phyloP scores from a whole-genome alignment of 208 protist species.

The Plasmodiophora brassicae region DNA sequence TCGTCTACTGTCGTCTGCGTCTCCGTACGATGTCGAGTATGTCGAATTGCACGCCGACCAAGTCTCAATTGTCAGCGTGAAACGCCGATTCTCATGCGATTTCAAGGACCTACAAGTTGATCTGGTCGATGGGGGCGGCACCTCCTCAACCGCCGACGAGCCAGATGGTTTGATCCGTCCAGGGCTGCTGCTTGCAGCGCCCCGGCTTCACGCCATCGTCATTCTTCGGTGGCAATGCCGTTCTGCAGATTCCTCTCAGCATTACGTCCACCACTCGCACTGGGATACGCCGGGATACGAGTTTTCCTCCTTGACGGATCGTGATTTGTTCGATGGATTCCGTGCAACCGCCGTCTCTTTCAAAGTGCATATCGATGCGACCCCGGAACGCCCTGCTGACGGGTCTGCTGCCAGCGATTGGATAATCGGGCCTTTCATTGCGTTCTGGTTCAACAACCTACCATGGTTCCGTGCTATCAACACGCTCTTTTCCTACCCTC shows the following conservation, averaged over 20 bases:
- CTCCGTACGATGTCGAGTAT: constrained; percentile 12
- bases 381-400: background rate
- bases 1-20: background rate
- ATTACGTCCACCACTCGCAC: constrained; percentile 15
- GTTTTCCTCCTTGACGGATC: background rate
- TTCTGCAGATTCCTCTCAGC: background rate
- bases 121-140: background rate
- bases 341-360: background rate
- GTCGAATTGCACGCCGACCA: background rate
- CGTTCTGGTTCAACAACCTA: background rate
- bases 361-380: background rate
- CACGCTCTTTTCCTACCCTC: background rate
- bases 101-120: background rate
- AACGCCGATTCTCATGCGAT: background rate
- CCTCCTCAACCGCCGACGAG: background rate
- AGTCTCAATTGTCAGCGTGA: background rate
- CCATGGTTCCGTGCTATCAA: background rate
- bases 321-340: background rate
- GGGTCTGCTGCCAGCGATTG: background rate
- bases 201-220: background rate
- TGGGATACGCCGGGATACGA: background rate
- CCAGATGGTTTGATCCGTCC: too few species aligned
- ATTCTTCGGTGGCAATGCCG: background rate
- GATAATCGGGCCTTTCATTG: background rate
- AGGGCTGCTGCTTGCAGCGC: background rate